Evolutionary conservation across 352 stramenopile species (phyloP), one percentile per base, ranked within the genome.

Genomic region (Halophytophthora polymorphica): DNA sequence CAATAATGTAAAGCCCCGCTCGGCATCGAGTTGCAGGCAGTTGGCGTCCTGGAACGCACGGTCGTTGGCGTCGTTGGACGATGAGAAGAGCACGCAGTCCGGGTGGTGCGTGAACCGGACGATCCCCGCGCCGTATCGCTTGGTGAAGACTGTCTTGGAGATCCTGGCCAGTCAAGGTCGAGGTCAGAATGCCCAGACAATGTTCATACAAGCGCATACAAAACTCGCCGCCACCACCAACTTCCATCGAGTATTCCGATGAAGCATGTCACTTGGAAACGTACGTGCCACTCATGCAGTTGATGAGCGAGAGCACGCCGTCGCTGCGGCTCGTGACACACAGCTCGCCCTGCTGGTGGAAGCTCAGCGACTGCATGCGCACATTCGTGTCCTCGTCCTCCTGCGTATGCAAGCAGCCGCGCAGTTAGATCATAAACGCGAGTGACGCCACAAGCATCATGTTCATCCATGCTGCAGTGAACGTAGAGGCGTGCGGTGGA

Each of bases 41-140:
- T 31, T 4, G 25, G 8, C 8, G 25, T 31, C 25, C 25, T 31
- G 25, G 8, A 46, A 65, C 77, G 47, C 70, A 91, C 83, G 51
- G 40, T 93, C 80, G 45, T 88, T 88, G 3, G 67, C 66, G 40
- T 67, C 71, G 51, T 93, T 92, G 12, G 70, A 52, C 13, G 84
- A 93, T 2, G 84, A 89, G 63, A 90, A 95, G 39, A 95, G 66
- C n/a, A 95, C 70, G 54, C 82, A 92, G 64, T 95, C 84, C 1
- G 80, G 61, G 46, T 93, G 84, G 45, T 95, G 84, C 35, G 80
- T 93, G 50, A 86, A 92, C 39, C 67, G 69, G 53, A 92, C 66
- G 47, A 92, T 67, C 35, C 86, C 84, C 40, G 88, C 76, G 43
- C 84, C 84, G 46, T 93, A 95, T 50, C 77, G 77, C 61, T 92